Percentiles rank a stretch among this genome's conserved stretches.
Evolutionary conservation across 2,329 filamentous ascomycete species (phyloP).

Genomic region (Trichoderma atrobrunneum): DNA sequence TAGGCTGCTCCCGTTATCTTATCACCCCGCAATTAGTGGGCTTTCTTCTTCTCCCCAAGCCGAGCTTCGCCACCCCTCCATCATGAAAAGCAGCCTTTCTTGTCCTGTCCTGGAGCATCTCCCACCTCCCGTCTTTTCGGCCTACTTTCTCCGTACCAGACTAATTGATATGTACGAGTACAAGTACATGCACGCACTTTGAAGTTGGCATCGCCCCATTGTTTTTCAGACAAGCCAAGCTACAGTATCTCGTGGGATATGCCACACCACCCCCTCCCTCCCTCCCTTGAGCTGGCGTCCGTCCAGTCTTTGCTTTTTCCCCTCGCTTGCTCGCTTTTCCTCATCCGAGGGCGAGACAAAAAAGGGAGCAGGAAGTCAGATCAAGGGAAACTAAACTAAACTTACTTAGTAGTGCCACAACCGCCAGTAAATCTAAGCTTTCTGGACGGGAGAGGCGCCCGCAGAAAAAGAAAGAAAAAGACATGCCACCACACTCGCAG

Average conservation of each 20-base stretch:
- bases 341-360: background rate
- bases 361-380: background rate
- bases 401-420: background rate
- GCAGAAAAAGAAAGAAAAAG: background rate
- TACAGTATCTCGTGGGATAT: background rate
- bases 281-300: background rate
- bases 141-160: background rate
- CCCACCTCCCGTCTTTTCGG: too few species aligned
- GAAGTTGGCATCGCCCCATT: constrained; percentile 3
- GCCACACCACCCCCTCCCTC: background rate
- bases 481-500: background rate
- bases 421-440: background rate
- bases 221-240: background rate
- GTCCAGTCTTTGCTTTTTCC: background rate
- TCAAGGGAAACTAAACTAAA: background rate
- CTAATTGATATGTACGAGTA: background rate
- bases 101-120: background rate
- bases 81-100: background rate
- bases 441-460: background rate
- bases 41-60: background rate
- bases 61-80: constrained; percentile 12
- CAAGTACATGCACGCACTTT: constrained; percentile 7
- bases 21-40: constrained; percentile 23
- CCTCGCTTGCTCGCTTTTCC: background rate
- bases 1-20: constrained; percentile 20